These are phyloP conservation scores for Pseudogymnoascus verrucosus DNA, from an alignment of 2,329 filamentous ascomycete species.

Conservation along the genomic window DNA sequence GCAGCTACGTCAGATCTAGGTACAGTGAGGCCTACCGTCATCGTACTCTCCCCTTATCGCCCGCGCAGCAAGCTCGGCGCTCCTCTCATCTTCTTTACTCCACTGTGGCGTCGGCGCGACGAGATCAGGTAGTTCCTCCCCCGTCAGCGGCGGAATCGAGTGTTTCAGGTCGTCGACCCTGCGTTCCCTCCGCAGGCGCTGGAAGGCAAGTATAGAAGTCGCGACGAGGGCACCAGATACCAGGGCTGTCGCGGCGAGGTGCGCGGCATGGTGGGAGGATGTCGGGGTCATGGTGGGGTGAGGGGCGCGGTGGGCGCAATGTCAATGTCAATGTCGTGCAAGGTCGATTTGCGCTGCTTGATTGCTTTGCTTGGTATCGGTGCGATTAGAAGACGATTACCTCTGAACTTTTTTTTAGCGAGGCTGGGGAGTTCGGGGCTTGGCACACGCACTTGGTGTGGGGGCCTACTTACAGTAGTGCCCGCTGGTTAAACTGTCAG, in stretches of 20 bases:
- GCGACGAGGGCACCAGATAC: slow-evolving; percentile 54
- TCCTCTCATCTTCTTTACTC: slow-evolving; percentile 55
- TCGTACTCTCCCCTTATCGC: slow-evolving; percentile 58
- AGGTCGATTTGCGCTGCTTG: neutral
- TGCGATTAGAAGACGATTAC: slow-evolving; percentile 1
- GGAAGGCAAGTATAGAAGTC: slow-evolving; percentile 53
- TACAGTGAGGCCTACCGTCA: slow-evolving; percentile 31
- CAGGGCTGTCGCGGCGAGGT: slow-evolving; percentile 64
- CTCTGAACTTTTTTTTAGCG: neutral
- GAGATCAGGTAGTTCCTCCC: slow-evolving; percentile 28
- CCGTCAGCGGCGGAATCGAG: slow-evolving; percentile 43
- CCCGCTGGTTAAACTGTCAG: neutral
- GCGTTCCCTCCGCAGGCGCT: slow-evolving; percentile 48
- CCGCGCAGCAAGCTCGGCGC: slow-evolving; percentile 48
- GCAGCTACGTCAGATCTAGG: neutral
- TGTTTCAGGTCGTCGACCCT: slow-evolving; percentile 50
- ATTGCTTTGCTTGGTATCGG: neutral
- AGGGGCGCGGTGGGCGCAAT: neutral
- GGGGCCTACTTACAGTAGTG: neutral
- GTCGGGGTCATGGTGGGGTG: neutral
- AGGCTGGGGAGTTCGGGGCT: neutral
- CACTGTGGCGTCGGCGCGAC: slow-evolving; percentile 31
- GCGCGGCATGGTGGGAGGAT: slow-evolving; percentile 26
- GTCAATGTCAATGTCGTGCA: neutral
- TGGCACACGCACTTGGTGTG: neutral